A percentile compares a stretch with the other conserved stretches of the same genome.
phyloP scores from a whole-genome alignment of 768 basidiomycete species.

The Auriscalpium microsporum region DNA sequence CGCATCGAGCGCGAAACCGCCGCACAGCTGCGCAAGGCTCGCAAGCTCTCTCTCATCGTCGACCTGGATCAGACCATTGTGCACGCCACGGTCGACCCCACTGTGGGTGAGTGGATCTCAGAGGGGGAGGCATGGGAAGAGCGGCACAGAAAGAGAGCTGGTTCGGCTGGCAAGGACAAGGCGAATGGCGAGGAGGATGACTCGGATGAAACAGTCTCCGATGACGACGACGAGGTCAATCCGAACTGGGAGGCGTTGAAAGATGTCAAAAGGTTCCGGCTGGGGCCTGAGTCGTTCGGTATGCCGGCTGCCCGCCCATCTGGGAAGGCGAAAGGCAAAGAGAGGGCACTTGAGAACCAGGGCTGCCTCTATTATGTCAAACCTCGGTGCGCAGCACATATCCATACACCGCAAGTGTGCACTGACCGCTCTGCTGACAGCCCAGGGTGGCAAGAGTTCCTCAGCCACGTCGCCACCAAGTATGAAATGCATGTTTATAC shows the following conservation, averaged over 20 bases:
- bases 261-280: constrained; percentile 83
- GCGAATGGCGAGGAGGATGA: constrained; percentile 27
- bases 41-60: constrained; percentile 89
- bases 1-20: constrained; percentile 81
- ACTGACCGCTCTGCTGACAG: constrained; percentile 27
- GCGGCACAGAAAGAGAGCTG: constrained; percentile 31
- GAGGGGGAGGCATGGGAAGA: constrained; percentile 80
- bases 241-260: constrained; percentile 89
- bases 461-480: constrained; percentile 58
- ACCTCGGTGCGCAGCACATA: constrained; percentile 60
- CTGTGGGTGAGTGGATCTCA: constrained; percentile 93
- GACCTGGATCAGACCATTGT: constrained; percentile 99
- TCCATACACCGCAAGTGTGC: constrained; percentile 1
- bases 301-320: constrained; percentile 31
- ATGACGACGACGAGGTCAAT: constrained; percentile 49
- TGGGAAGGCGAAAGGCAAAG: constrained; percentile 46
- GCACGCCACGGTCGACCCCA: constrained; percentile 97
- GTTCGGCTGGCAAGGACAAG: constrained; percentile 24
- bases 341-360: constrained; percentile 59
- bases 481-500: constrained; percentile 99
- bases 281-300: constrained; percentile 70
- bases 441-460: constrained; percentile 78
- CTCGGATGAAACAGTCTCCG: constrained; percentile 27
- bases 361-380: constrained; percentile 98
- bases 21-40: constrained; percentile 60